Conservation (phyloP, 257 asterid species). For the Rubia yunnanensis region DNA sequence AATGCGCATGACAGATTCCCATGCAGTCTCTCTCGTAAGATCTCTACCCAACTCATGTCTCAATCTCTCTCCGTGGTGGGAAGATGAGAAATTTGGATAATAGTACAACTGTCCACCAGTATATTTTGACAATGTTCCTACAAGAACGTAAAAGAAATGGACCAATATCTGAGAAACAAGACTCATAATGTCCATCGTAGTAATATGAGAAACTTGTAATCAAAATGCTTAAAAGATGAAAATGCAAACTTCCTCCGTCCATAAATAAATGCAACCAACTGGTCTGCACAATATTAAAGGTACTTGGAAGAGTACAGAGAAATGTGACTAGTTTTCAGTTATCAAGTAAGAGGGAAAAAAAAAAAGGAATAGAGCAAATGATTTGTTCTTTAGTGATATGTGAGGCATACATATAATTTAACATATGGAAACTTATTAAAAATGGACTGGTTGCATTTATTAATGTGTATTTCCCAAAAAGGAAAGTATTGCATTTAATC, state of each 20-base stretch:
- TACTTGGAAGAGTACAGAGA: not conserved
- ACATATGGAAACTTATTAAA: not conserved
- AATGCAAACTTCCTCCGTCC: not conserved
- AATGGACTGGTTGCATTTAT: too few relatives aligned
- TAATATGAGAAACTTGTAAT: not conserved
- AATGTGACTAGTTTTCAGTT: too few relatives aligned
- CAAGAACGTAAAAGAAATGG: not conserved
- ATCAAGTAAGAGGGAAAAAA: too few relatives aligned
- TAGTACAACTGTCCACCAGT: conserved; percentile 98
- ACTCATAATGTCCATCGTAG: not conserved
- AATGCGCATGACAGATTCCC: conserved; percentile 99
- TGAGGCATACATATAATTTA: not conserved
- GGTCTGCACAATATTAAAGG: not conserved
- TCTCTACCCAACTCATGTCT: conserved; percentile 83
- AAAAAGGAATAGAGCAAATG: too few relatives aligned
- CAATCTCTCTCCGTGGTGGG: conserved; percentile 51
- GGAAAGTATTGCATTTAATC: too few relatives aligned
- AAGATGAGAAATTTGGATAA: conserved; percentile 74
- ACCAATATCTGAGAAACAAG: not conserved
- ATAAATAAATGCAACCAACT: not conserved
- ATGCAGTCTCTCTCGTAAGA: conserved; percentile 94
- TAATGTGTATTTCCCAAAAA: too few relatives aligned
- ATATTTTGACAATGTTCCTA: conserved; percentile 94
- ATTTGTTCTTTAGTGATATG: not conserved
- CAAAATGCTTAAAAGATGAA: not conserved